Conservation (phyloP, 192 early-diverging fungal genomes). For the Umbelopsis vinacea region DNA sequence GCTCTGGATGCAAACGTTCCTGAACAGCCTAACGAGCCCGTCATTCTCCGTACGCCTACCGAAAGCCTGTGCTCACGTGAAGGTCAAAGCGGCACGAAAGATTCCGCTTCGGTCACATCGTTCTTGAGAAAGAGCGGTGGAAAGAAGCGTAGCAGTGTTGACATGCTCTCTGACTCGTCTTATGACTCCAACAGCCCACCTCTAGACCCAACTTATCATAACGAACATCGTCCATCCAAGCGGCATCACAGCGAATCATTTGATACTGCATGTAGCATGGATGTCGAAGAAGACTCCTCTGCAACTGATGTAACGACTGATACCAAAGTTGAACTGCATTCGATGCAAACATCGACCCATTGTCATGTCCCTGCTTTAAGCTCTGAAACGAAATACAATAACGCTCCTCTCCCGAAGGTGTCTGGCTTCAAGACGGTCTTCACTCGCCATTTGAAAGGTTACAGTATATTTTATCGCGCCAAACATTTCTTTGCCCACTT, state of each 20-base stretch:
- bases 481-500: conserved; percentile 23
- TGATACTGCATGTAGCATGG: conserved; percentile 8
- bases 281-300: neutral
- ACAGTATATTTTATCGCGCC: conserved; percentile 14
- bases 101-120: conserved; percentile 13
- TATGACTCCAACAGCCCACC: conserved; percentile 22
- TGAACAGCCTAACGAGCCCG: neutral
- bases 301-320: neutral
- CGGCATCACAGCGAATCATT: conserved; percentile 12
- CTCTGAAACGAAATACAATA: neutral
- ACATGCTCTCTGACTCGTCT: conserved; percentile 35
- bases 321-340: neutral
- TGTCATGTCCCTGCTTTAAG: neutral
- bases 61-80: neutral
- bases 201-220: conserved; percentile 16
- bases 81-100: neutral
- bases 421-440: conserved; percentile 10
- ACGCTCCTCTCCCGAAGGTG: neutral
- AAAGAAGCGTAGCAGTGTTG: conserved; percentile 37
- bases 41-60: neutral
- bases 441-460: conserved; percentile 6
- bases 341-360: neutral
- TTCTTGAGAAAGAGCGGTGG: conserved; percentile 11
- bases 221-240: conserved; percentile 6
- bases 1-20: neutral